A percentile compares a stretch with the other conserved stretches of the same genome.
Evolutionary conservation across 345 rosid genomes (phyloP).

Genomic region (Pistacia atlantica): DNA sequence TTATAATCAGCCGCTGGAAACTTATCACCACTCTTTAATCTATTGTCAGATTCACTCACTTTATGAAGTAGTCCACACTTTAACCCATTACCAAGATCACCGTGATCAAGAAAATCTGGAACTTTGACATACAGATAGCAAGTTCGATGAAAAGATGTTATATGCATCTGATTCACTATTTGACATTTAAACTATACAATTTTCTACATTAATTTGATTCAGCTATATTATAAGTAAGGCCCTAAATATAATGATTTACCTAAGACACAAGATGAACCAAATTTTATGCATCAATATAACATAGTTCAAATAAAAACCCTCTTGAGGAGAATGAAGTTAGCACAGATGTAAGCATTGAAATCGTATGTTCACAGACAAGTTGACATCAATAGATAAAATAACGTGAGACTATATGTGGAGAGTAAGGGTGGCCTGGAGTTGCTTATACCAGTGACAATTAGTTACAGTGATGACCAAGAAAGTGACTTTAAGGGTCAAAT

Average conservation of each 20-base stretch:
- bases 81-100: constrained; percentile 26
- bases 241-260: background rate
- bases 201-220: background rate
- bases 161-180: background rate
- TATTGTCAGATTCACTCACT: constrained; percentile 52
- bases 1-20: constrained; percentile 42
- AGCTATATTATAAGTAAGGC: background rate
- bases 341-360: background rate
- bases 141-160: constrained; percentile 9
- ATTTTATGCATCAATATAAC: background rate
- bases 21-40: constrained; percentile 45
- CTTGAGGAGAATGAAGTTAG: background rate
- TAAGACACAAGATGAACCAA: background rate
- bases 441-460: background rate
- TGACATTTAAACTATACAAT: background rate
- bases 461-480: background rate
- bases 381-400: background rate
- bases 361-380: background rate
- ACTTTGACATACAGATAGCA: constrained; percentile 15
- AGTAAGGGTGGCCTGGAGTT: background rate
- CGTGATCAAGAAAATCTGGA: constrained; percentile 29
- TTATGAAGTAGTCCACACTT: constrained; percentile 41
- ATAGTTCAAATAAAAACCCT: background rate
- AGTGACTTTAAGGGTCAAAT: background rate
- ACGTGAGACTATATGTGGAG: background rate